Conservation (phyloP, 2,329 filamentous ascomycete species). For the Colletotrichum karsti region DNA sequence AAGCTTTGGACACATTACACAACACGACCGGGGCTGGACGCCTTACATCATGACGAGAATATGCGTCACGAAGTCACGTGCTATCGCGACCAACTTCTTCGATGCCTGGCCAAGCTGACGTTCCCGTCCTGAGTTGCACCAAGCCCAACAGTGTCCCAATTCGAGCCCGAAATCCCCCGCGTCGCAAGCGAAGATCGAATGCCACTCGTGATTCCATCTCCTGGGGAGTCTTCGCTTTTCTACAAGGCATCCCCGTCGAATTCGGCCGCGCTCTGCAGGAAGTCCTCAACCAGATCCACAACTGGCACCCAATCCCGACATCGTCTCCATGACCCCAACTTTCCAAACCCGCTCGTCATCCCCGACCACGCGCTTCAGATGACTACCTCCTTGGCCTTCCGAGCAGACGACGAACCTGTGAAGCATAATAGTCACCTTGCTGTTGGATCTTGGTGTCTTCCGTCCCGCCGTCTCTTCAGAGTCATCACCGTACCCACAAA, state of each 20-base stretch:
- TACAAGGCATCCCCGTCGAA: rapidly evolving
- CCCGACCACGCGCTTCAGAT: not conserved
- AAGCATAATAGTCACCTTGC: not conserved
- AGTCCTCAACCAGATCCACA: not conserved
- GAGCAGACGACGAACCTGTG: not conserved
- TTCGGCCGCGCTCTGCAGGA: not conserved
- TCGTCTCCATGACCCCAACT: not conserved
- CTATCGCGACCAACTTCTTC: not conserved
- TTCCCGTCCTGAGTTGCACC: not conserved
- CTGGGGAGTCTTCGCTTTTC: not conserved
- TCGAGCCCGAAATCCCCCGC: not conserved
- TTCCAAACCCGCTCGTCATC: not conserved
- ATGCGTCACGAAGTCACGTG: not conserved
- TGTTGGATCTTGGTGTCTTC: not conserved
- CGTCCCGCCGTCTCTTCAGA: not conserved
- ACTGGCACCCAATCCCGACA: not conserved
- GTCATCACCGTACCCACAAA: not conserved
- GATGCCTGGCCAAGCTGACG: not conserved
- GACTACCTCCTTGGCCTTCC: not conserved
- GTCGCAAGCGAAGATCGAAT: not conserved
- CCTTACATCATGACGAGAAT: not conserved
- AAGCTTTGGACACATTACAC: not conserved
- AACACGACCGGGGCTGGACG: rapidly evolving
- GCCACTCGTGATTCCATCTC: not conserved
- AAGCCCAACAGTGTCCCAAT: not conserved